phyloP scores from a whole-genome alignment of 345 rosid species.

The Gossypium mustelinum region DNA sequence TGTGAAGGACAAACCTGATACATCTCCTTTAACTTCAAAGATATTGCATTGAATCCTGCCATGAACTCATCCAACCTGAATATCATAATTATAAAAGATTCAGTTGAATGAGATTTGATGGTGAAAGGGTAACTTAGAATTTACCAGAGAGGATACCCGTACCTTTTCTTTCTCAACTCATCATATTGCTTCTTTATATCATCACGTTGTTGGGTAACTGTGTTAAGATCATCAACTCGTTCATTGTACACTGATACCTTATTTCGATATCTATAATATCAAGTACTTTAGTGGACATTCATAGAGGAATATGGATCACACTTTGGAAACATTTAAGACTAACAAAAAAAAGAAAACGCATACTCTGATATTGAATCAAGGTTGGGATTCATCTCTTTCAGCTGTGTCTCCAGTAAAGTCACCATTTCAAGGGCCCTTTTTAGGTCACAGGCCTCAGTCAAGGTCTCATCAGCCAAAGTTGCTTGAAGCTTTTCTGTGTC shows the following conservation, averaged over 20 bases:
- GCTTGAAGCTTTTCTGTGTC: slow-evolving; percentile 88
- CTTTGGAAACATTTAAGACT: neutral
- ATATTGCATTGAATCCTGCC: slow-evolving; percentile 92
- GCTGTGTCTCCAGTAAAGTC: slow-evolving; percentile 72
- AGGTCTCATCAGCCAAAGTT: slow-evolving; percentile 52
- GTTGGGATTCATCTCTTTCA: slow-evolving; percentile 93
- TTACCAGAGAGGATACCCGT: slow-evolving; percentile 8
- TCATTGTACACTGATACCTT: slow-evolving; percentile 71
- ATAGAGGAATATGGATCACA: slow-evolving; percentile 7
- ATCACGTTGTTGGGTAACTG: slow-evolving; percentile 76
- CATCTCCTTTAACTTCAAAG: slow-evolving; percentile 95
- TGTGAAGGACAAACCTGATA: slow-evolving; percentile 70
- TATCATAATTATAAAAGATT: slow-evolving; percentile 22
- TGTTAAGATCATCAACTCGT: slow-evolving; percentile 75
- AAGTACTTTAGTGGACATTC: slow-evolving; percentile 11
- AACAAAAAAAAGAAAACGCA: slow-evolving; percentile 18
- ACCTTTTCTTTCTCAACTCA: slow-evolving; percentile 87
- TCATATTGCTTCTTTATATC: slow-evolving; percentile 78
- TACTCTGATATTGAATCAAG: slow-evolving; percentile 96
- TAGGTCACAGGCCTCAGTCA: slow-evolving; percentile 56
- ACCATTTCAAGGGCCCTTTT: slow-evolving; percentile 77
- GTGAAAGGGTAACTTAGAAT: neutral
- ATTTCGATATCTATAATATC: slow-evolving; percentile 54
- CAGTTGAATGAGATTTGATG: slow-evolving; percentile 19
- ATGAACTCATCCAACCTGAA: slow-evolving; percentile 94